Conservation (phyloP, 208 protist genomes). For the Angomonas ambiguus region DNA sequence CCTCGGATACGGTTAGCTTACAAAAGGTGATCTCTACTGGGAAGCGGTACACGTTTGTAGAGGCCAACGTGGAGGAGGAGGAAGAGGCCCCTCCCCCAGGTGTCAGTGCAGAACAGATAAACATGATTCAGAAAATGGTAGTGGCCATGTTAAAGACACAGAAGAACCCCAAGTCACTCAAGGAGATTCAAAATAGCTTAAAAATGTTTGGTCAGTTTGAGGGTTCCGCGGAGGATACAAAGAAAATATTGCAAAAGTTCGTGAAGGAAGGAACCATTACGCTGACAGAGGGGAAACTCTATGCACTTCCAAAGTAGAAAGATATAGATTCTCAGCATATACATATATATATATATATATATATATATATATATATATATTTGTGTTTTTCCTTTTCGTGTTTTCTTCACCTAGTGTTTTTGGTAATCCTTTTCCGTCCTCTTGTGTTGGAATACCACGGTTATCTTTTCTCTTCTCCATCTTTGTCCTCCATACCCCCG, state of each 20-base stretch:
- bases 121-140: constrained; percentile 58
- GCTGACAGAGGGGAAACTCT: constrained; percentile 55
- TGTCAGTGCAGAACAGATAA: constrained; percentile 55
- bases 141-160: constrained; percentile 62
- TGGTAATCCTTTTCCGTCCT: background rate
- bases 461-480: no score
- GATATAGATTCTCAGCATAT: no score
- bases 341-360: background rate
- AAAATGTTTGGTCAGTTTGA: constrained; percentile 72
- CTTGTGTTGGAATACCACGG: no score
- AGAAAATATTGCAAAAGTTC: constrained; percentile 64
- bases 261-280: constrained; percentile 42
- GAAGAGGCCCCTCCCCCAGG: constrained; percentile 45
- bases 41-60: constrained; percentile 21
- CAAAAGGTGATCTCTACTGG: constrained; percentile 31
- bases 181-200: constrained; percentile 81
- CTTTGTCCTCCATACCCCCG: no score
- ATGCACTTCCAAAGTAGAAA: constrained; percentile 34
- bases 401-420: background rate
- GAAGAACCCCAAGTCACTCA: constrained; percentile 38
- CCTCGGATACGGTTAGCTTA: constrained; percentile 23
- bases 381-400: background rate
- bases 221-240: constrained; percentile 47
- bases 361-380: background rate
- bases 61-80: constrained; percentile 18